Evolutionary conservation across 805 yeast genomes (phyloP), one percentile per base, ranked within the genome.

Genomic region (Suhomyces sp.): DNA sequence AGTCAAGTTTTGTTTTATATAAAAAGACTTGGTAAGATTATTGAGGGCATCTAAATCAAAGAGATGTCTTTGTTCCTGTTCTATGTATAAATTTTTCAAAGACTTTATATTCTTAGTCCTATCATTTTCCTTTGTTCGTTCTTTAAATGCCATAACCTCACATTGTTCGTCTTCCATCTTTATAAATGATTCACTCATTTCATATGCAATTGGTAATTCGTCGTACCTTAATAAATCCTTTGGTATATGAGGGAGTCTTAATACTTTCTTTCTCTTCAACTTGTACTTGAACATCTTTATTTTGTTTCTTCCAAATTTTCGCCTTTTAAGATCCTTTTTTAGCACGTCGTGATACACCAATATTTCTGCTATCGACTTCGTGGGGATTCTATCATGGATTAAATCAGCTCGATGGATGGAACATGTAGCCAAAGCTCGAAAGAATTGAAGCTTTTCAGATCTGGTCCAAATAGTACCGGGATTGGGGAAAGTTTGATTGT

Each of bases 161-260:
- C 65, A 54, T 31, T 68, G 68, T 2, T 44, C 44, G 20, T 74
- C 73, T 44, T 79, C 85, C 42, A 71, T 49, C 5, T 54, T 49
- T 1, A 72, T 47, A 37, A 63, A 70, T 13, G 51, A 51, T 6
- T 63, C 63, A 40, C 73, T 70, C 61, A 79, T 63, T 45, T 79
- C 85, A 39, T 62, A 54, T 1, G 80, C 74, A 3, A 64, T 61
- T 1, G 84, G 83, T 7, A 79, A 54, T 9, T 74, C 72, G 19
- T 58, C 54, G 47, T 74, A 72, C 10, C 54, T 46, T 3, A 65
- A 37, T 19, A 72, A 46, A 13, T 46, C 34, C 15, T 43, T 39
- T 21, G 42, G 44, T 1, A 29, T 25, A 13, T 25, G 26, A 4
- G 39, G 36, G 17, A 44, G 46, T 22, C 28, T 33, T 14, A 42